Evolutionary conservation across 345 rosid genomes (phyloP).

Genomic region (Excoecaria cochinchinensis): DNA sequence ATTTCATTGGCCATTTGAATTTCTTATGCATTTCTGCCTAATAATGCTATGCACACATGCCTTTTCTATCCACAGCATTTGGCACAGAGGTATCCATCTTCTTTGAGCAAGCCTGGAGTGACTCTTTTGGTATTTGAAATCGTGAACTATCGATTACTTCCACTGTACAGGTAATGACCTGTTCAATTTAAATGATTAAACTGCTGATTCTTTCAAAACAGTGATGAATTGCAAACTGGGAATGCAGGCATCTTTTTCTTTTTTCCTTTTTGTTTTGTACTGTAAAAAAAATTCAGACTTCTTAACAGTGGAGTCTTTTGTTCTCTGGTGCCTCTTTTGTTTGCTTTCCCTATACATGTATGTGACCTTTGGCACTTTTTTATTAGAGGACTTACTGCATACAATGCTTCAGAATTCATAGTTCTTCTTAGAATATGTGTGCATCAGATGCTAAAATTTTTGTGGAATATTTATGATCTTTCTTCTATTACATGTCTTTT

Average conservation of each 20-base stretch:
- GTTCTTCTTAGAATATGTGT: constrained; percentile 1
- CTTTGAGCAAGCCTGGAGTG: constrained; percentile 88
- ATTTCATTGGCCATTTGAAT: constrained; percentile 1
- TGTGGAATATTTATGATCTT: not conserved
- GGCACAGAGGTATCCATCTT: constrained; percentile 81
- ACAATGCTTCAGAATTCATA: not conserved
- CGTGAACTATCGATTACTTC: constrained; percentile 89
- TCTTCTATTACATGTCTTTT: not conserved
- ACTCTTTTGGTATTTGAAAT: constrained; percentile 92
- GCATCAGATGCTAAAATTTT: constrained; percentile 13
- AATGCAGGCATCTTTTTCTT: constrained; percentile 1
- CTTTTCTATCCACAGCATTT: constrained; percentile 54
- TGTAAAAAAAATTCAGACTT: not conserved
- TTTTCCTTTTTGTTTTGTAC: not conserved
- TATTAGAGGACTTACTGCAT: not conserved
- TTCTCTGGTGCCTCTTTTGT: not conserved
- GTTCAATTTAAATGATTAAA: constrained; percentile 14
- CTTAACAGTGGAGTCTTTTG: not conserved
- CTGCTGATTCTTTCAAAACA: constrained; percentile 5
- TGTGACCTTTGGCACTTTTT: not conserved
- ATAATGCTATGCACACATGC: constrained; percentile 11
- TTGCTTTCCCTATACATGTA: constrained; percentile 6
- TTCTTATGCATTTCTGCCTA: not conserved
- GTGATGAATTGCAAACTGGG: not conserved
- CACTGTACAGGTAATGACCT: constrained; percentile 78